These are phyloP conservation scores for Ophiostoma populinum DNA, from an alignment of 2,329 filamentous ascomycete species.

Conservation along the genomic window DNA sequence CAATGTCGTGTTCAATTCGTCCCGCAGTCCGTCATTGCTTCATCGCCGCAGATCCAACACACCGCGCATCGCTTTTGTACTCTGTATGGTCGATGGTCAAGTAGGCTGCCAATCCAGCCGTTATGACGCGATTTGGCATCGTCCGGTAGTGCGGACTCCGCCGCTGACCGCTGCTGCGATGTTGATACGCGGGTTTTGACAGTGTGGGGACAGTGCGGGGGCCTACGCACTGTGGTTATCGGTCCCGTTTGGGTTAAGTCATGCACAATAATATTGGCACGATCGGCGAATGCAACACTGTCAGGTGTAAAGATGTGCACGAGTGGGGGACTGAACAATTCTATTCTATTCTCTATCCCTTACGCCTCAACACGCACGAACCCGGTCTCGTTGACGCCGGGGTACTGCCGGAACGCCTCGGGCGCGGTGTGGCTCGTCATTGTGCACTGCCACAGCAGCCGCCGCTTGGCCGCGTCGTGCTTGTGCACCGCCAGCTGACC, in stretches of 20 bases:
- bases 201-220: neutral
- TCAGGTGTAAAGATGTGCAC: too few relatives aligned
- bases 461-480: slow-evolving; percentile 42
- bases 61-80: too few relatives aligned
- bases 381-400: slow-evolving; percentile 9
- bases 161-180: slow-evolving; percentile 2
- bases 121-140: too few relatives aligned
- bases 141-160: slow-evolving; percentile 2
- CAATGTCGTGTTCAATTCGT: too few relatives aligned
- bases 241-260: neutral
- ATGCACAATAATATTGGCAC: neutral
- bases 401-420: slow-evolving; percentile 7
- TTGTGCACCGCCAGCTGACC: slow-evolving; percentile 41
- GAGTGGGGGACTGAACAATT: too few relatives aligned
- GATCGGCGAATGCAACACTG: too few relatives aligned
- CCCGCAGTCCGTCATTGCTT: too few relatives aligned
- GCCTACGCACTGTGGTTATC: slow-evolving; percentile 1
- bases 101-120: too few relatives aligned
- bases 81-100: too few relatives aligned
- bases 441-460: slow-evolving; percentile 64
- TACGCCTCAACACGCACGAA: slow-evolving; percentile 4
- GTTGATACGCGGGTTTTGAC: neutral
- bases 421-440: slow-evolving; percentile 20
- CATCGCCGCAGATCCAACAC: too few relatives aligned
- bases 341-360: too few relatives aligned